A percentile compares a stretch with the other conserved stretches of the same genome.
phyloP scores from a whole-genome alignment of 163 green algal species.

The Chlamydomonas reinhardtii region DNA sequence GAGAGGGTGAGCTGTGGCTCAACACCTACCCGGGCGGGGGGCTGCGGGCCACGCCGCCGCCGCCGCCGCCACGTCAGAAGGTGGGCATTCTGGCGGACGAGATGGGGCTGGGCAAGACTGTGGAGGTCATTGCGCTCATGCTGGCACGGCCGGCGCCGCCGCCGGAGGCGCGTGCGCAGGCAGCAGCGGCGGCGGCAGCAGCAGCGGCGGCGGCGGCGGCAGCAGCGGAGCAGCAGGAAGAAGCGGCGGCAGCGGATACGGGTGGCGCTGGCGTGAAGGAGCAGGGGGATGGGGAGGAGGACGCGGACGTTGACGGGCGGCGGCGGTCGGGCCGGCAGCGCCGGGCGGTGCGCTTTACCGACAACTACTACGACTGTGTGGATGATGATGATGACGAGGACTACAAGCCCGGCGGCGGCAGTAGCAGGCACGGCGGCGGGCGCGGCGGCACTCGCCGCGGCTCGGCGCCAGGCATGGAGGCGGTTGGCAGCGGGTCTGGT shows the following conservation, averaged over 20 bases:
- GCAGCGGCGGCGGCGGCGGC: background rate
- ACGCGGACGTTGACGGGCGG: background rate
- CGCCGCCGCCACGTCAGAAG: constrained; percentile 27
- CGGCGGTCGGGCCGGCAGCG: background rate
- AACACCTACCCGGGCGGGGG: constrained; percentile 29
- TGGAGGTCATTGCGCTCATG: constrained; percentile 65
- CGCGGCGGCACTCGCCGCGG: too few relatives aligned
- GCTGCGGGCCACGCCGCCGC: constrained; percentile 2
- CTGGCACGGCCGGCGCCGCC: constrained; percentile 47
- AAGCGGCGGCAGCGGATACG: background rate
- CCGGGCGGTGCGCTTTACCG: too few relatives aligned
- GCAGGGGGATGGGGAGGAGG: background rate
- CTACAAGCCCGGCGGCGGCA: background rate
- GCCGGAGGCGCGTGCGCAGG: background rate
- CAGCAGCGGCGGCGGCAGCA: background rate
- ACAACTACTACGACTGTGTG: too few relatives aligned
- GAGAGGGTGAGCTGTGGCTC: constrained; percentile 25
- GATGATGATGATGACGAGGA: background rate
- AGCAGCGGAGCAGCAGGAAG: constrained; percentile 11
- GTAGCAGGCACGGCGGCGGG: too few relatives aligned
- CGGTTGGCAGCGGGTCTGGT: background rate
- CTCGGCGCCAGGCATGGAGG: too few relatives aligned
- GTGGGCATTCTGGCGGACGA: constrained; percentile 60
- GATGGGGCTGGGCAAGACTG: constrained; percentile 72
- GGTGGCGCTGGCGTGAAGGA: background rate